Evolutionary conservation across 2,329 filamentous ascomycete species (phyloP), one percentile per base, ranked within the genome.

Genomic region (Dactylellina parvicollis): DNA sequence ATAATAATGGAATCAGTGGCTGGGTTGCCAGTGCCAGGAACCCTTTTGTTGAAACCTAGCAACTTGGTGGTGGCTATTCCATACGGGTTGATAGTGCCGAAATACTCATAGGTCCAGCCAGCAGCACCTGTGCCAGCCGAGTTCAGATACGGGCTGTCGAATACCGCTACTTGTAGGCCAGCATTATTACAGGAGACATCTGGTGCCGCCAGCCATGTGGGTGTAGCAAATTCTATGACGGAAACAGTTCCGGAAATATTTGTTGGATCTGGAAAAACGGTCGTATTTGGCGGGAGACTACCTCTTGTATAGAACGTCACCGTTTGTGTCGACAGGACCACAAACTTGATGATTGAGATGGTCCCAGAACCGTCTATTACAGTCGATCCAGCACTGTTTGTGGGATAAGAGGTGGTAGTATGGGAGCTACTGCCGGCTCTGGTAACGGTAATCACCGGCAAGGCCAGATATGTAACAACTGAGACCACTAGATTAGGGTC

Each of bases 91-190:
- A 14, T 8, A 30, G 22, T 32, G 24, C 47, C 47, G 14, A 50
- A 28, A 16, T 50, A 28, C n/a, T 50, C 47, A 32, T 28, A 50
- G 7, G 14, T 30, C 47, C 47, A 50, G 24, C 47, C 47, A 7
- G 30, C 30, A 22, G 44, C 22, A 20, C 22, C 20, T 7, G 44
- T 20, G 24, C 7, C 18, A 5, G 20, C 44, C 7, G 44, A 12
- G 24, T 24, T 22, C 18, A 18, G n/a, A 20, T 20, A 47, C 3
- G 44, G 44, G 14, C 22, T 18, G n/a, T 47, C 44, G 22, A 20
- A 47, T 8, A 47, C 5, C 4, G n/a, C 44, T 8, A 47, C 20
- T 20, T 47, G n/a, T 20, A n/a, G 12, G 20, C 44, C 44, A 3
- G 16, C n/a, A 22, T 47, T 47, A 24, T 20, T 10, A 22, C 44